A percentile compares a stretch with the other conserved stretches of the same genome.
Conservation (phyloP, 139 green algal genomes). For the Micractinium conductrix region DNA sequence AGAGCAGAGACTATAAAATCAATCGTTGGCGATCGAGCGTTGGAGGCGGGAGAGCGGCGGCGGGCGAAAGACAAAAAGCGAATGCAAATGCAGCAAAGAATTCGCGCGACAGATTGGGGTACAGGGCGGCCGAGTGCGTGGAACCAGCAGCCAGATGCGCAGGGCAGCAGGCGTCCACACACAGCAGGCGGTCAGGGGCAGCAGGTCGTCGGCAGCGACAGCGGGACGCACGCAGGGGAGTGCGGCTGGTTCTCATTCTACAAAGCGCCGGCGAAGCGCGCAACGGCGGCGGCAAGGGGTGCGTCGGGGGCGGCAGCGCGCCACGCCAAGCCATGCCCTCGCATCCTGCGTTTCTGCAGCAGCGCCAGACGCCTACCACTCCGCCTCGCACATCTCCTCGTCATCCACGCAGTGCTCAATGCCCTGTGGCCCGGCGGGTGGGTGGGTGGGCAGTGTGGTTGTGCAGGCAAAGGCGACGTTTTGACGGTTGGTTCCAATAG, state of each 20-base stretch:
- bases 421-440: not conserved
- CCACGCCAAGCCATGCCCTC: not conserved
- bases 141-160: no score
- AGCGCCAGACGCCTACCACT: conserved; percentile 11
- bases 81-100: conserved; percentile 12
- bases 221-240: no score
- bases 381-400: conserved; percentile 44
- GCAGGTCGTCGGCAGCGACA: no score
- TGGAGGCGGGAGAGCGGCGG: not conserved
- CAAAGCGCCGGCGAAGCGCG: not conserved
- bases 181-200: no score
- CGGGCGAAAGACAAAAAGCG: not conserved
- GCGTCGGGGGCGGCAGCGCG: no score
- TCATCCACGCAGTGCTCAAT: conserved; percentile 56
- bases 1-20: no score
- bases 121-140: no score
- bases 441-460: no score
- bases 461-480: no score
- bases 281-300: not conserved
- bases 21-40: no score
- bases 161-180: not conserved
- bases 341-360: not conserved
- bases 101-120: not conserved
- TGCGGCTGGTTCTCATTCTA: no score
- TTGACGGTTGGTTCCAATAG: no score